Percentiles rank a stretch among this genome's conserved stretches.
Conservation (phyloP, 2,329 filamentous ascomycete species). For the Claviceps paspali region DNA sequence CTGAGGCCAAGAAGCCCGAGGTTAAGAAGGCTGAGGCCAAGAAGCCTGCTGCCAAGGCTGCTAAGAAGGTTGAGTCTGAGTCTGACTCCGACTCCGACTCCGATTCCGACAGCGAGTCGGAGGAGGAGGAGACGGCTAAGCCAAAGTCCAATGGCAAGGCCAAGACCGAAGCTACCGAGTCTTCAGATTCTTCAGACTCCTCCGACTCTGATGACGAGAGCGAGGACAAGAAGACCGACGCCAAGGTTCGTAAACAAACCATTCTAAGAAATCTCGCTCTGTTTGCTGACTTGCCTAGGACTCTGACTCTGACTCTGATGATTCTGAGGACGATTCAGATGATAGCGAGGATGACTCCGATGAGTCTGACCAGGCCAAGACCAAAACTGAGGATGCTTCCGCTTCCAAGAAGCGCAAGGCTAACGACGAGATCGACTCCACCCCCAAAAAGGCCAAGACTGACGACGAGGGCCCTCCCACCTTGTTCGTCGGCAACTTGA, state of each 20-base stretch:
- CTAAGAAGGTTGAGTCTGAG: constrained; percentile 16
- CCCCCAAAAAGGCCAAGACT: constrained; percentile 54
- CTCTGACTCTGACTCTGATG: constrained; percentile 9
- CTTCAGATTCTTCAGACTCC: constrained; percentile 13
- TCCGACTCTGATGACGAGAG: constrained; percentile 18
- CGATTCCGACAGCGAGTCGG: constrained; percentile 19
- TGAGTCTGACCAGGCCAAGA: constrained; percentile 19
- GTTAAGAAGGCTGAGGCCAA: constrained; percentile 20
- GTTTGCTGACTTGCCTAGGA: too few relatives aligned
- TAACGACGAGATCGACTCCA: constrained; percentile 32
- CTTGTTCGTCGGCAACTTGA: constrained; percentile 80
- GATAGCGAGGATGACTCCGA: constrained; percentile 20
- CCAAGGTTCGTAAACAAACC: constrained; percentile 21
- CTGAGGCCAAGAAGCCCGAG: too few relatives aligned
- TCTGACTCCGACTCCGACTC: constrained; percentile 20
- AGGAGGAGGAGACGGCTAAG: constrained; percentile 20
- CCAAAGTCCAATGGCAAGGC: constrained; percentile 7
- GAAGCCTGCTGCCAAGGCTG: constrained; percentile 8
- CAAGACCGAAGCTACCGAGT: constrained; percentile 15
- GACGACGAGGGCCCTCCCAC: constrained; percentile 37
- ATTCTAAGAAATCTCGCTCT: too few relatives aligned
- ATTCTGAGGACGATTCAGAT: constrained; percentile 20
- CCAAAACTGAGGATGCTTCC: constrained; percentile 19
- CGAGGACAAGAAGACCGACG: constrained; percentile 9
- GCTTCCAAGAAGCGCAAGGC: constrained; percentile 33